Percentiles rank a stretch among this genome's conserved stretches.
phyloP scores from a whole-genome alignment of 306 rosid genomes.

The Gynostemma pentaphyllum region DNA sequence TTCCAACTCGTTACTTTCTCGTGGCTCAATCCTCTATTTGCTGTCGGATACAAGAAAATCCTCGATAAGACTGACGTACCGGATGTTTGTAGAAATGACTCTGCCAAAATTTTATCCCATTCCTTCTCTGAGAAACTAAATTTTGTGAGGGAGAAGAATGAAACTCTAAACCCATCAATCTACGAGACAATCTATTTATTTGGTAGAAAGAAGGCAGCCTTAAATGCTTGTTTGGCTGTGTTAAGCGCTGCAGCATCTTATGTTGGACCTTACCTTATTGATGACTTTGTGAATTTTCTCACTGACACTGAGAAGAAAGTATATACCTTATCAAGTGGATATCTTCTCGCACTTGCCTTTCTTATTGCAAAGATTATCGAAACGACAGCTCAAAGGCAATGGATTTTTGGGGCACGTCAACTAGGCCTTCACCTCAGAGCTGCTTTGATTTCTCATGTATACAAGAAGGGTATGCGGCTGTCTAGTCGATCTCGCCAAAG shows the following conservation, averaged over 20 bases:
- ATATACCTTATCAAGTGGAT: constrained; percentile 45
- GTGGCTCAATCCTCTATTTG: constrained; percentile 84
- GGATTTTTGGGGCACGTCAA: constrained; percentile 87
- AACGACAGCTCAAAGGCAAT: constrained; percentile 76
- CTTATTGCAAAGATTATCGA: constrained; percentile 73
- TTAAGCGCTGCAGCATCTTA: constrained; percentile 67
- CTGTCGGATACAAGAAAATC: constrained; percentile 53
- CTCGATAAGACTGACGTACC: constrained; percentile 63
- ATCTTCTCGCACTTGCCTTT: constrained; percentile 56
- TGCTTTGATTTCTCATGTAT: constrained; percentile 56
- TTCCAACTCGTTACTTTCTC: constrained; percentile 66
- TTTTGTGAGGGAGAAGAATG: constrained; percentile 42
- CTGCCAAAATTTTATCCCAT: constrained; percentile 42
- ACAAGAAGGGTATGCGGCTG: constrained; percentile 54
- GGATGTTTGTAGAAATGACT: constrained; percentile 50
- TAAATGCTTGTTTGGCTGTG: constrained; percentile 62
- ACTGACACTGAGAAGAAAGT: constrained; percentile 30
- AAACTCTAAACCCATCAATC: constrained; percentile 42
- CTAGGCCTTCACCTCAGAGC: constrained; percentile 78
- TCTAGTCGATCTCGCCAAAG: constrained; percentile 68
- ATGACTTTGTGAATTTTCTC: constrained; percentile 65
- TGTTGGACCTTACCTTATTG: constrained; percentile 88
- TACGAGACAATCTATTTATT: constrained; percentile 50
- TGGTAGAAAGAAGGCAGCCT: constrained; percentile 60
- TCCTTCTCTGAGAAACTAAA: constrained; percentile 46